Evolutionary conservation across 202 grass and related monocot genomes (phyloP).

Genomic region (Dendrocalamus latiflorus): DNA sequence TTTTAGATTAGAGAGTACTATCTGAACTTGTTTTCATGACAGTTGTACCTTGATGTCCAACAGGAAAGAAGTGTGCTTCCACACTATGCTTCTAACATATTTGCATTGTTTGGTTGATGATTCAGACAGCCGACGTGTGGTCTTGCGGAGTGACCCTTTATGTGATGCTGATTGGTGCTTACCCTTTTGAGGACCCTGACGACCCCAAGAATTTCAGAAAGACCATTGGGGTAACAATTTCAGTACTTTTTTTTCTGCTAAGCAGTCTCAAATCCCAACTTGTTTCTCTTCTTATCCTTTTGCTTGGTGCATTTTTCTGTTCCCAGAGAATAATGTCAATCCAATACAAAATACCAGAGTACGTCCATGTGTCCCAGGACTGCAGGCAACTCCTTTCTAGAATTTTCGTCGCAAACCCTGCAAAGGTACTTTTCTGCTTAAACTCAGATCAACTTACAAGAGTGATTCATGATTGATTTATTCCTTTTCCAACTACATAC

Average conservation of each 20-base stretch:
- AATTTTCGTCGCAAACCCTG: constrained; percentile 74
- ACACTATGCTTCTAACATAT: not conserved
- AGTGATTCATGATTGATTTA: not conserved
- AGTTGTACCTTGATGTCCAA: not conserved
- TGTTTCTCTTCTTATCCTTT: not conserved
- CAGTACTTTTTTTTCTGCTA: not conserved
- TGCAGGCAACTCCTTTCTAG: constrained; percentile 68
- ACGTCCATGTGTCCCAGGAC: constrained; percentile 83
- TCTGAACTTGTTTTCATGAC: not conserved
- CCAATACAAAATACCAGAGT: constrained; percentile 87
- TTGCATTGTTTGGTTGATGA: constrained; percentile 17
- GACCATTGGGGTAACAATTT: no score
- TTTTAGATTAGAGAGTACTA: not conserved
- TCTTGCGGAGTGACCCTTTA: constrained; percentile 95
- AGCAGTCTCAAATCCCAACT: not conserved
- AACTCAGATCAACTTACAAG: not conserved
- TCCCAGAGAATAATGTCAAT: constrained; percentile 88
- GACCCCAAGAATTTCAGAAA: no score
- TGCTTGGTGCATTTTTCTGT: not conserved
- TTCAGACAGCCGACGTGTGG: constrained; percentile 92
- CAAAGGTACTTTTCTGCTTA: constrained; percentile 42
- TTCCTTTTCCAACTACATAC: not conserved
- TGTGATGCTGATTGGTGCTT: constrained; percentile 90
- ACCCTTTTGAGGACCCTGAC: constrained; percentile 88
- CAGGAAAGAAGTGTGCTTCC: not conserved